Evolutionary conservation across 208 protist genomes (phyloP).

Genomic region (Wallacemonas rigidus): DNA sequence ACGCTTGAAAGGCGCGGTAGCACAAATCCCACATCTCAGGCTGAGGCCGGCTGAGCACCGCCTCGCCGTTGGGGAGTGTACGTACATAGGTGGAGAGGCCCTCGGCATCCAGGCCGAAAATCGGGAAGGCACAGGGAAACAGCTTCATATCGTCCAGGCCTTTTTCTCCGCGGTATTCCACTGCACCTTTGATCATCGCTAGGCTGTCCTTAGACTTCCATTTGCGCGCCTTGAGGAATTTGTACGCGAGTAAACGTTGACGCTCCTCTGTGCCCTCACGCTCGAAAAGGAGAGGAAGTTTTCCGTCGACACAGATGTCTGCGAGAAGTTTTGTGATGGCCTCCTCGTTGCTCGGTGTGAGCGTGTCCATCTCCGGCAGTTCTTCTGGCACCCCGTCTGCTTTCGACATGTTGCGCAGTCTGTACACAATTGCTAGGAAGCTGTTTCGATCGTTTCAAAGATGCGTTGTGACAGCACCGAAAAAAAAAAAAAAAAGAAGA

Average conservation of each 20-base stretch:
- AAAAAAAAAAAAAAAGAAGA: neutral
- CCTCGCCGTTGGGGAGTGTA: slow-evolving; percentile 21
- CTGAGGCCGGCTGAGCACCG: slow-evolving; percentile 17
- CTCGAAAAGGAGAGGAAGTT: slow-evolving; percentile 39
- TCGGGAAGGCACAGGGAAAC: slow-evolving; percentile 64
- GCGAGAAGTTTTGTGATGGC: slow-evolving; percentile 37
- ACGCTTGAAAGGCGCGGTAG: slow-evolving; percentile 45
- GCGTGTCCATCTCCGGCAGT: slow-evolving; percentile 53
- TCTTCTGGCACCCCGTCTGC: slow-evolving; percentile 35
- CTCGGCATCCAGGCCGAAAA: slow-evolving; percentile 48
- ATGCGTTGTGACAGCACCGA: neutral
- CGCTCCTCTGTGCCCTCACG: slow-evolving; percentile 29
- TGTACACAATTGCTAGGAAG: no score
- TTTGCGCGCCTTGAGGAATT: slow-evolving; percentile 60
- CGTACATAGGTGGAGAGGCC: slow-evolving; percentile 36
- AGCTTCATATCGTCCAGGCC: slow-evolving; percentile 48
- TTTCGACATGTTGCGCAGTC: slow-evolving; percentile 33
- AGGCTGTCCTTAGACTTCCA: slow-evolving; percentile 57
- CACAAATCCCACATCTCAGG: slow-evolving; percentile 33
- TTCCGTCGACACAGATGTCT: slow-evolving; percentile 24
- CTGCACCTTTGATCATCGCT: slow-evolving; percentile 53
- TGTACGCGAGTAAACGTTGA: slow-evolving; percentile 59
- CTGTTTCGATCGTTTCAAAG: no score
- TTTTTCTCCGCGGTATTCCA: slow-evolving; percentile 46
- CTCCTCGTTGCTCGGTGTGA: slow-evolving; percentile 34